Evolutionary conservation across 2,329 filamentous ascomycete species (phyloP), one percentile per base, ranked within the genome.

Genomic region (Microsporum canis): DNA sequence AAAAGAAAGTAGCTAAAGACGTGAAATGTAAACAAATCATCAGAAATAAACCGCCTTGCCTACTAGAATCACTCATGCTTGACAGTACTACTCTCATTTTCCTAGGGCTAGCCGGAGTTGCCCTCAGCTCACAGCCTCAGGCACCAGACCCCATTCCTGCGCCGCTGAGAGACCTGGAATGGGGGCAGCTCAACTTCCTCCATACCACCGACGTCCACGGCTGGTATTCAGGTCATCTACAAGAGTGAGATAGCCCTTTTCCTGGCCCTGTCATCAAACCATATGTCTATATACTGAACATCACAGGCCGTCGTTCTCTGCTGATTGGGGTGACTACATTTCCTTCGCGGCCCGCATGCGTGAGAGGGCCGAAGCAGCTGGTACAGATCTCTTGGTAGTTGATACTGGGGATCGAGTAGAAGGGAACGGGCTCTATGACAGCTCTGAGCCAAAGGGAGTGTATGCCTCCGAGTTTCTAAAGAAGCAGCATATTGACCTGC

Each of bases 311-410:
- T 59, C 57, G 10, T 59, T 39, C 58, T 91, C 89, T 5, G 92
- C 90, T 55, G 94, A 99, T 38, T 97, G 94, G 91, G 94, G 94
- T 62, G 94, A 99, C 76, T 99, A 97, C 74, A 82, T 97, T 68
- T 96, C 92, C 5, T 96, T 99, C 71, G 84, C 91, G 38, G 80
- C 87, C 39, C 90, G 92, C 71, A 84, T 99, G 80, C 87, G 84
- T 61, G 81, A 84, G 66, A 86, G 84, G 70, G 90, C 91, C 60
- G 88, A 96, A 69, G 82, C 84, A 0, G 80, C 86, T 59, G 91
- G 90, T 51, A 84, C 83, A 33, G 94, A 99, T 71, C 78, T 99
- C 14, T 78, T 99, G n/a, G 78, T 99, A n/a, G 79, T 99, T 65
- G 94, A 99, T 72, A 96, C 91, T 0, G 94, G 94, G 63, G 94